Percentiles rank a stretch among this genome's conserved stretches.
phyloP scores from a whole-genome alignment of 108 stramenopile species.

The Fistulifera pelliculosa region DNA sequence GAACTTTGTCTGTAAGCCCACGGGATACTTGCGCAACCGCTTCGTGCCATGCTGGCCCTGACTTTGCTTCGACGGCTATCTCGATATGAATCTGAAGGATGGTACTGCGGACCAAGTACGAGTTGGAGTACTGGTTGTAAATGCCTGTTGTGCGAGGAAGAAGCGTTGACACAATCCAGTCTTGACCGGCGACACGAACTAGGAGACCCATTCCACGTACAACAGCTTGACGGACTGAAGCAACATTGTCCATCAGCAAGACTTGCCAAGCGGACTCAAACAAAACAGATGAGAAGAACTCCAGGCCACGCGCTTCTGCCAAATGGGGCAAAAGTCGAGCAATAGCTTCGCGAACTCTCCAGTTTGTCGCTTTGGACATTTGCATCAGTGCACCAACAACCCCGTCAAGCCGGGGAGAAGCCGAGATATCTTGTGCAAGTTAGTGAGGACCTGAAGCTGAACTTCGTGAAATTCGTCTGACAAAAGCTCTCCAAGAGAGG shows the following conservation, averaged over 20 bases:
- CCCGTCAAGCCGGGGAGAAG: conserved; percentile 70
- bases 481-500: conserved; percentile 75
- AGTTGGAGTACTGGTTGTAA: conserved; percentile 53
- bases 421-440: conserved; percentile 70
- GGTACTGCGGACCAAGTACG: conserved; percentile 77
- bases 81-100: conserved; percentile 56
- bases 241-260: conserved; percentile 75
- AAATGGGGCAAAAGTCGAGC: conserved; percentile 66
- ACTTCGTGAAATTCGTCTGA: conserved; percentile 89
- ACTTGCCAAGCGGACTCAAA: conserved; percentile 76
- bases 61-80: conserved; percentile 33
- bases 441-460: conserved; percentile 78
- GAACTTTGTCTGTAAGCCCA: conserved; percentile 65
- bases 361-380: conserved; percentile 79
- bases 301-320: conserved; percentile 72
- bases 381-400: conserved; percentile 68
- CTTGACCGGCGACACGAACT: conserved; percentile 61
- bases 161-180: conserved; percentile 66
- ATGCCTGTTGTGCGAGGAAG: conserved; percentile 59
- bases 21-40: conserved; percentile 40
- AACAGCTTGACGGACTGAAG: conserved; percentile 62
- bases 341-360: conserved; percentile 81
- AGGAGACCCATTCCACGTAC: conserved; percentile 65
- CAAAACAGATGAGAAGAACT: conserved; percentile 66
- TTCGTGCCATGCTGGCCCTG: conserved; percentile 41